Evolutionary conservation across 371 early-diverging fungal species (phyloP), one percentile per base, ranked within the genome.

Genomic region (Syncephalastrum contaminatum): DNA sequence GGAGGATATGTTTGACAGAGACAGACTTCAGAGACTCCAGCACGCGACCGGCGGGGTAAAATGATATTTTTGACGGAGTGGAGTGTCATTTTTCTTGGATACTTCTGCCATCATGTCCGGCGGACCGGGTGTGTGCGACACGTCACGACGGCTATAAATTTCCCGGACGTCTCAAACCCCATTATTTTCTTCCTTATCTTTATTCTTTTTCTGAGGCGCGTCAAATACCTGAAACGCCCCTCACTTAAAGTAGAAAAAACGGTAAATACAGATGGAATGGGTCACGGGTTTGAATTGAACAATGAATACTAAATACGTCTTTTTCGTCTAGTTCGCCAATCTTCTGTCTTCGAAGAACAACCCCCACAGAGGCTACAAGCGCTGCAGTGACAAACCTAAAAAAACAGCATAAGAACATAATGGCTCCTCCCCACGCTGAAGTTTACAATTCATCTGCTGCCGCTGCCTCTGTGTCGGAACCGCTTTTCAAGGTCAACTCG

Each of bases 291-390:
- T 2, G 43, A 15, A 2, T 48, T 48, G 48, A 21, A 25, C 7
- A 7, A 25, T 25, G n/a, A n/a, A 36, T 36, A 40, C 24, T 53
- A 16, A 40, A 21, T 21, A 19, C 14, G 15, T 19, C 19, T 4
- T 51, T 22, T 15, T 44, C 24, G 20, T 19, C 73, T 13, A 80
- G 91, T 92, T 90, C 82, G 86, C 92, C 75, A 94, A 91, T 80
- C 86, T 83, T 54, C 80, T 92, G 63, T 69, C 83, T 67, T 90
- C 90, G 51, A 71, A 88, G 56, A 94, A 95, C 84, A 95, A 95
- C 83, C 87, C 88, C 59, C 87, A 92, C 84, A 82, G 92, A 81
- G 93, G 93, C 67, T 77, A 64, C 70, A 85, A 81, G 59, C 60
- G 80, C 64, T 75, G 74, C 70, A 73, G 81, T 86, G 91, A 82